Percentiles rank a stretch among this genome's conserved stretches.
These are phyloP conservation scores for Oryza glumipatula DNA, from an alignment of 176 grass and related monocot genomes.

Conservation along the genomic window DNA sequence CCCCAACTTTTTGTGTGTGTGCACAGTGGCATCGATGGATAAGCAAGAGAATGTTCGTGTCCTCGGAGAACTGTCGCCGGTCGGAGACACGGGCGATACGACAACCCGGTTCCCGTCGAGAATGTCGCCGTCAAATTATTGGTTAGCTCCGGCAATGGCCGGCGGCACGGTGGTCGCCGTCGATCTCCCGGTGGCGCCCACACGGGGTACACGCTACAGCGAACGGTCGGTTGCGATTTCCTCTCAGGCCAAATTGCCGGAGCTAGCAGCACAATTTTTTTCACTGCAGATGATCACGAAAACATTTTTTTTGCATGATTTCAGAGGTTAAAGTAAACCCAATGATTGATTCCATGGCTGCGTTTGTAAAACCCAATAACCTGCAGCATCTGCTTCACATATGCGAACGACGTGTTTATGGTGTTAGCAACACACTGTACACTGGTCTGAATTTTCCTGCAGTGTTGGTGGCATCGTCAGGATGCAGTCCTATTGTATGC, in stretches of 20 bases:
- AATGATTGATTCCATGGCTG: too few relatives aligned
- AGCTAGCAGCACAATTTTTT: neutral
- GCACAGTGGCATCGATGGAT: neutral
- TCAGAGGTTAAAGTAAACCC: neutral
- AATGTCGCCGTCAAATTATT: neutral
- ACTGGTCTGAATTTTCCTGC: neutral
- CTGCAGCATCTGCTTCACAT: neutral
- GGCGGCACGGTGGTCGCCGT: neutral
- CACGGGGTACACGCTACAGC: neutral
- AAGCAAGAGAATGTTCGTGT: neutral
- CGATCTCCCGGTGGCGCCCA: neutral
- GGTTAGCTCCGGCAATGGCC: neutral
- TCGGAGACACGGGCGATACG: conserved; percentile 34
- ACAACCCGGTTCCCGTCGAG: conserved; percentile 39
- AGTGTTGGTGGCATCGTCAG: neutral
- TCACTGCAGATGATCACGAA: neutral
- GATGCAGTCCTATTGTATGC: neutral
- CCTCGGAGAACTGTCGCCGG: conserved; percentile 7
- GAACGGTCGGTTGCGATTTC: neutral
- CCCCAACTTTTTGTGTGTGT: neutral
- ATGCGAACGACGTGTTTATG: neutral
- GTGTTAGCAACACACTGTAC: neutral
- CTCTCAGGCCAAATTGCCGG: conserved; percentile 30
- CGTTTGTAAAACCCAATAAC: too few relatives aligned
- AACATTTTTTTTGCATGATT: neutral